Evolutionary conservation across 176 grass and related monocot genomes (phyloP), one percentile per base, ranked within the genome.

Genomic region (Cenchrus americanus): DNA sequence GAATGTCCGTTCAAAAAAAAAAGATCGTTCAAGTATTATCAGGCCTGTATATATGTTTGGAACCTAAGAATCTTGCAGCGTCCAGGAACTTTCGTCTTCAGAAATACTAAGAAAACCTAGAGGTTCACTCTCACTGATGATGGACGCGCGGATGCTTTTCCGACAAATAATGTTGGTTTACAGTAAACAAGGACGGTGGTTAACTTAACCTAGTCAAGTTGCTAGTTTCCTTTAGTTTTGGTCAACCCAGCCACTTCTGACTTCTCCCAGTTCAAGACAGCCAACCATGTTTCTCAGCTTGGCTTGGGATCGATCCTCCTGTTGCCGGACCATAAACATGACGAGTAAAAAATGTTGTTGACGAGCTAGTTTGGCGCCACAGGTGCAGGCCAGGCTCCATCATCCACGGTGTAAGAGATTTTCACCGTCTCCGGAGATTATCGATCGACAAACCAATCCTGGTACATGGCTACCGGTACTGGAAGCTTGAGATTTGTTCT

Each of bases 161-260:
- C 51, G 30, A 49, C 11, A 37, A 40, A 53, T 54, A 52, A 22
- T 23, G 21, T 8, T 65, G 6, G 13, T 50, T 65, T 66, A 75
- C 60, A 44, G 48, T 40, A 42, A 83, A 42, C 60, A 75, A 83
- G 77, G 59, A 83, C 37, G 58, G 3, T 37, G 34, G 32, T 75
- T 75, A 66, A 54, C 23, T 24, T 75, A 60, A 66, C 60, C 71
- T 46, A 66, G 32, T 66, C 82, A 64, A 84, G 60, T 55, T 84
- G 47, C 3, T 24, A 3, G 1, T 21, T 84, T 24, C 23, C 23
- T 74, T 50, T 48, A 47, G 66, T 3, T 40, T 19, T 27, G 62
- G 82, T 84, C 82, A 84, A 76, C 64, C 32, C 4, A 65, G 21
- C 47, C 10, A 19, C 3, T 5, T 0, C 3, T 14, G 2, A 75